Evolutionary conservation across 768 basidiomycete species (phyloP).

Genomic region (Trametes sanguinea): DNA sequence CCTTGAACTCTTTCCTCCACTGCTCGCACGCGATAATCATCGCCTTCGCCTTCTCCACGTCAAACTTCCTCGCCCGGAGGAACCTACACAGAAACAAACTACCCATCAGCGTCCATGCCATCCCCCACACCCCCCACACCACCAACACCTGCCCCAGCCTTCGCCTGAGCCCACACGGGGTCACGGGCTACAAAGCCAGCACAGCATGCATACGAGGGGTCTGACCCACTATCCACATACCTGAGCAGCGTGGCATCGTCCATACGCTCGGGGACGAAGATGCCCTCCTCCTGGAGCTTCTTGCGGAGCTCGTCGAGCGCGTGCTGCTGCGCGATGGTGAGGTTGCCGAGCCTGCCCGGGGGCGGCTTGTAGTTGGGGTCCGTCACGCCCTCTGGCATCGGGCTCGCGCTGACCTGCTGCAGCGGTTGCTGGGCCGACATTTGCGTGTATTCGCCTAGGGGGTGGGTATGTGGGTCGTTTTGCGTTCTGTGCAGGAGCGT

Average conservation of each 20-base stretch:
- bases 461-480: neutral
- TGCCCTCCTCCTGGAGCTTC: constrained; percentile 60
- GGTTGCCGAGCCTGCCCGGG: constrained; percentile 80
- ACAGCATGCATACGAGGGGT: neutral
- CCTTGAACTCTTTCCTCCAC: constrained; percentile 87
- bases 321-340: constrained; percentile 60
- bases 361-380: constrained; percentile 65
- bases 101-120: neutral
- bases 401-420: constrained; percentile 49
- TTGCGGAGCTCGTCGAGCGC: constrained; percentile 69
- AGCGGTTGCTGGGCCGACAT: neutral
- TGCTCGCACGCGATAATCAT: constrained; percentile 85
- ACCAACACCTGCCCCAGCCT: neutral
- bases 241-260: constrained; percentile 70
- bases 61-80: constrained; percentile 91
- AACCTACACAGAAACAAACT: constrained; percentile 48
- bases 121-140: neutral
- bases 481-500: neutral
- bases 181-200: neutral
- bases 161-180: neutral
- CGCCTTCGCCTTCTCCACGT: constrained; percentile 73
- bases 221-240: constrained; percentile 36
- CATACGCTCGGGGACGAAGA: constrained; percentile 65
- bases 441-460: neutral
- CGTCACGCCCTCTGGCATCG: constrained; percentile 59